Evolutionary conservation across 352 stramenopile genomes (phyloP).

Genomic region (Thalassiosira sp.): DNA sequence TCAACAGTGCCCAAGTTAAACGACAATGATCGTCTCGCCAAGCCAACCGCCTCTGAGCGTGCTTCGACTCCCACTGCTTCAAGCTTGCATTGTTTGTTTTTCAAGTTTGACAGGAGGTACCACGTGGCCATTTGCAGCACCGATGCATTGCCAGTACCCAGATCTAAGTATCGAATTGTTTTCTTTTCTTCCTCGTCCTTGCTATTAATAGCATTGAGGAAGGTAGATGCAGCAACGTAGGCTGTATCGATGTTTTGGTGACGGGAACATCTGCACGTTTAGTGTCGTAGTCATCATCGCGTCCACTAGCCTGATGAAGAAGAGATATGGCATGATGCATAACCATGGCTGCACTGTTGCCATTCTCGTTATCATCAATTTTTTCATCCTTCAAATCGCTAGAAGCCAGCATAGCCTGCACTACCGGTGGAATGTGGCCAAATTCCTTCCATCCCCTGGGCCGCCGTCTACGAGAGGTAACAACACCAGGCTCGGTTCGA

Average conservation of each 20-base stretch:
- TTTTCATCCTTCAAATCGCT: neutral
- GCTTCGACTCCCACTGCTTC: slow-evolving; percentile 56
- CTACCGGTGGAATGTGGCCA: slow-evolving; percentile 25
- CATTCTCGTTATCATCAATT: neutral
- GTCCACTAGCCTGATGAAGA: slow-evolving; percentile 26
- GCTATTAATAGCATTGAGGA: slow-evolving; percentile 2
- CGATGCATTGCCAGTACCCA: slow-evolving; percentile 80
- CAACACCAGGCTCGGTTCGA: slow-evolving; percentile 10
- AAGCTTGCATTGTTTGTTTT: neutral
- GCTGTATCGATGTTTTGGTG: slow-evolving; percentile 34
- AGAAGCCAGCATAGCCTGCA: slow-evolving; percentile 5
- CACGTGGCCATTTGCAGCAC: slow-evolving; percentile 80
- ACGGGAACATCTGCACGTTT: slow-evolving; percentile 24
- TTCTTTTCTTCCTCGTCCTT: neutral
- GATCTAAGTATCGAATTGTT: slow-evolving; percentile 66
- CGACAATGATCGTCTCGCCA: slow-evolving; percentile 54
- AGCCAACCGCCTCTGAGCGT: slow-evolving; percentile 49
- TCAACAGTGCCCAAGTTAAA: slow-evolving; percentile 56
- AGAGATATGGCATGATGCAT: slow-evolving; percentile 21
- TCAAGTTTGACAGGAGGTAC: slow-evolving; percentile 38
- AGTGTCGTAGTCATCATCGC: slow-evolving; percentile 29
- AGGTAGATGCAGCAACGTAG: slow-evolving; percentile 63
- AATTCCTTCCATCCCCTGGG: slow-evolving; percentile 31
- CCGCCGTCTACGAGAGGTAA: slow-evolving; percentile 25
- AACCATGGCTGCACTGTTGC: neutral